Evolutionary conservation across 208 protist genomes (phyloP).

Genomic region (Blastocrithidia nonstop): DNA sequence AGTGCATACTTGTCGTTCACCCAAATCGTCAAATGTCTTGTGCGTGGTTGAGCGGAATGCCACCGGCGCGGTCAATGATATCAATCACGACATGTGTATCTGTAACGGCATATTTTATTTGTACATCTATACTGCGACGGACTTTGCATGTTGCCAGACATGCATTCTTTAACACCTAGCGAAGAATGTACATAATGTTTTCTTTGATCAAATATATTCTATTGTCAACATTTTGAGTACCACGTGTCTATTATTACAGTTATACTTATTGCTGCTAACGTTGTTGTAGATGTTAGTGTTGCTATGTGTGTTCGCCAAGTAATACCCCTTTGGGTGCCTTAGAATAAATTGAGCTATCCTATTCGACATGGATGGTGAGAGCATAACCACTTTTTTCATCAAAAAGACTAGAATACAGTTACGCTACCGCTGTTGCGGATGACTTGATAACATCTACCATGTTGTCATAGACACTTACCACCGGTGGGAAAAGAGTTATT

Average conservation of each 20-base stretch:
- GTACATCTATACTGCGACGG: slow-evolving; percentile 12
- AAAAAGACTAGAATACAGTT: slow-evolving; percentile 29
- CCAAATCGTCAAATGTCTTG: slow-evolving; percentile 73
- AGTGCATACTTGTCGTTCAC: slow-evolving; percentile 61
- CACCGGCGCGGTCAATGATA: slow-evolving; percentile 44
- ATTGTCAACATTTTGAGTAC: too few relatives aligned
- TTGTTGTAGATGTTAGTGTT: neutral
- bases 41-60: slow-evolving; percentile 20
- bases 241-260: neutral
- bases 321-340: neutral
- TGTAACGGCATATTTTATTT: slow-evolving; percentile 28
- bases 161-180: slow-evolving; percentile 80
- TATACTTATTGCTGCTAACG: neutral
- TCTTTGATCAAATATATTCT: slow-evolving; percentile 43
- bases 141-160: slow-evolving; percentile 30
- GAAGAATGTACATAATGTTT: slow-evolving; percentile 61
- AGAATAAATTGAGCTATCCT: slow-evolving; percentile 27
- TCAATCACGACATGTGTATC: slow-evolving; percentile 59
- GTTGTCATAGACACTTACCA: slow-evolving; percentile 27
- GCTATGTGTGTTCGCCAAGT: neutral
- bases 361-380: slow-evolving; percentile 36
- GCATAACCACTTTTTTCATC: slow-evolving; percentile 11
- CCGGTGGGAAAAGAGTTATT: too few relatives aligned
- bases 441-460: slow-evolving; percentile 29
- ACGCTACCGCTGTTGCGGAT: slow-evolving; percentile 34